These are phyloP conservation scores for Herpetomonas samuelpessoai DNA, from an alignment of 208 protist genomes.

Conservation along the genomic window DNA sequence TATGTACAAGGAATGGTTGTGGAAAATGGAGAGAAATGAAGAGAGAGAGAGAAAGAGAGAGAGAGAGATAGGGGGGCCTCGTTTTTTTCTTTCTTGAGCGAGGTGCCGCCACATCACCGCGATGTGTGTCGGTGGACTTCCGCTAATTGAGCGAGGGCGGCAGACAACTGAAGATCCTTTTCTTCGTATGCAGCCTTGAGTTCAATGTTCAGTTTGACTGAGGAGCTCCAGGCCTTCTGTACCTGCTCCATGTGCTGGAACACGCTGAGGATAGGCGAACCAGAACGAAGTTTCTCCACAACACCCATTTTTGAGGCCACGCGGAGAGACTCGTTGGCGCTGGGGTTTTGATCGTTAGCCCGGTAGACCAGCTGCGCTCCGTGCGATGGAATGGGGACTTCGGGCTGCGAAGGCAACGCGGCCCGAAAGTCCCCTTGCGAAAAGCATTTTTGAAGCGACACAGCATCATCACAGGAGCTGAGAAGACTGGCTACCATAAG, in stretches of 20 bases:
- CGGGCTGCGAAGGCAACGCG: slow-evolving; percentile 1
- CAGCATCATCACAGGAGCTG: slow-evolving; percentile 10
- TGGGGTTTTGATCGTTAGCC: neutral
- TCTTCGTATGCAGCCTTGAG: slow-evolving; percentile 17
- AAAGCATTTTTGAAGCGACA: slow-evolving; percentile 13
- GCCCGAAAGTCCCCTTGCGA: slow-evolving; percentile 10
- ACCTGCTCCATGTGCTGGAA: slow-evolving; percentile 17
- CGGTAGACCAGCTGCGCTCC: slow-evolving; percentile 18
- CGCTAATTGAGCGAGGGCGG: too few relatives aligned
- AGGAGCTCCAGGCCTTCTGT: slow-evolving; percentile 19
- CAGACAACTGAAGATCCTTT: slow-evolving; percentile 14
- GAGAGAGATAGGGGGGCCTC: neutral
- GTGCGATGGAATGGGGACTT: slow-evolving; percentile 1
- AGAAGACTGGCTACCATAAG: slow-evolving; percentile 10
- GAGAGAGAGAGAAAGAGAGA: neutral
- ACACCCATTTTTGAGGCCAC: neutral
- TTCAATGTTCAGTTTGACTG: slow-evolving; percentile 21
- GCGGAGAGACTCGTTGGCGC: neutral
- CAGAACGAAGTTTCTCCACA: slow-evolving; percentile 16
- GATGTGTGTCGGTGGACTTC: too few relatives aligned
- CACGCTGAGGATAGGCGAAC: slow-evolving; percentile 11
- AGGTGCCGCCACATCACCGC: too few relatives aligned
- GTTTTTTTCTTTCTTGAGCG: too few relatives aligned
- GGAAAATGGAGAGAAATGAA: neutral
- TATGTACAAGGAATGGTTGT: too few relatives aligned